Conservation (phyloP, 441 rosid genomes). For the Euphorbia schlechtendalii region DNA sequence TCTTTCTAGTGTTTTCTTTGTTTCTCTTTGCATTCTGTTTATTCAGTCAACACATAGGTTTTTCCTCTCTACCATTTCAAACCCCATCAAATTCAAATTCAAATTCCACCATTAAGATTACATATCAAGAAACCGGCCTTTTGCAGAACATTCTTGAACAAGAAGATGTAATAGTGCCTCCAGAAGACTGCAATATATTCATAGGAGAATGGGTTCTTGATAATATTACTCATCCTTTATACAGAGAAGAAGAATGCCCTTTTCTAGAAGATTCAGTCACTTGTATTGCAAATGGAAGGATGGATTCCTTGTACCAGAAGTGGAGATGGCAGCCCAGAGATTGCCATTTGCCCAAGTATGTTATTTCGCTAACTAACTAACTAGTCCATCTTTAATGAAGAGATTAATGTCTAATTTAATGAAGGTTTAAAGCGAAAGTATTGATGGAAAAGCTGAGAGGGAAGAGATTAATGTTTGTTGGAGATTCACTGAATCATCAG, state of each 20-base stretch:
- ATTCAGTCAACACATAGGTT: constrained; percentile 19
- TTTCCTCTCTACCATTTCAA: constrained; percentile 21
- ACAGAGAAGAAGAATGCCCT: constrained; percentile 65
- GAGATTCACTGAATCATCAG: constrained; percentile 69
- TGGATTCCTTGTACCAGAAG: constrained; percentile 61
- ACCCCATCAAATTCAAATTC: neutral
- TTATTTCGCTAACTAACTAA: neutral
- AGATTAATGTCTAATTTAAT: neutral
- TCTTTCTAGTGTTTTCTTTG: constrained; percentile 17
- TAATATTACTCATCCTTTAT: constrained; percentile 50
- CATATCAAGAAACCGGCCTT: neutral
- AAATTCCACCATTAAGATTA: neutral
- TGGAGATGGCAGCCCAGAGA: constrained; percentile 86
- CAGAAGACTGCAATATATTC: constrained; percentile 57
- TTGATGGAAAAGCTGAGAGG: constrained; percentile 61
- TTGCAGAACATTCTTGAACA: neutral
- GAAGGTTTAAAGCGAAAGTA: constrained; percentile 58
- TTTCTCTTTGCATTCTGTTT: constrained; percentile 30
- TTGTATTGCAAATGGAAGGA: constrained; percentile 68
- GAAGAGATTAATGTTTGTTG: constrained; percentile 86
- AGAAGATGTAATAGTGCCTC: constrained; percentile 39
- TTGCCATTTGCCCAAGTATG: constrained; percentile 61
- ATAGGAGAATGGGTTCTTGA: constrained; percentile 69
- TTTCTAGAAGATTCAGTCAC: constrained; percentile 53
- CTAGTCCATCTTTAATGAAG: neutral